Conservation (phyloP, 805 yeast species). For the Debaryomyces maramus region DNA sequence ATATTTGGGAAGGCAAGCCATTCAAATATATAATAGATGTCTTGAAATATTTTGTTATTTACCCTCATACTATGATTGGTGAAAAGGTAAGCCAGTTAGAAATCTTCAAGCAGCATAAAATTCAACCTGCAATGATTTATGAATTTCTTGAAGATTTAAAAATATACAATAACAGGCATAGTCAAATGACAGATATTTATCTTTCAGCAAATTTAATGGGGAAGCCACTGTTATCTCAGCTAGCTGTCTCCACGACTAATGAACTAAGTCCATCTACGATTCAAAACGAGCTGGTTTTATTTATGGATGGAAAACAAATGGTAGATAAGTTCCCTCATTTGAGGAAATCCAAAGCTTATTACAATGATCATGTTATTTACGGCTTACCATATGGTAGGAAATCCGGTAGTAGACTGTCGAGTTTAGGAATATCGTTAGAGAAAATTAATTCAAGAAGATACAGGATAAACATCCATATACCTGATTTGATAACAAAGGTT, state of each 20-base stretch:
- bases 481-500: constrained; percentile 39
- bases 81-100: constrained; percentile 8
- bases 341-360: constrained; percentile 20
- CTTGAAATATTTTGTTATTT: constrained; percentile 28
- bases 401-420: neutral
- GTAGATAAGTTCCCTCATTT: constrained; percentile 34
- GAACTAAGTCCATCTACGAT: constrained; percentile 15
- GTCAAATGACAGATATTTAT: constrained; percentile 26
- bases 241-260: constrained; percentile 19
- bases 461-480: constrained; percentile 39
- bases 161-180: constrained; percentile 22
- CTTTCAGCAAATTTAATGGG: constrained; percentile 30
- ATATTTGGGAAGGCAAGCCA: constrained; percentile 32
- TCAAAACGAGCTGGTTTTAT: neutral
- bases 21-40: constrained; percentile 24
- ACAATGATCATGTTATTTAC: constrained; percentile 32
- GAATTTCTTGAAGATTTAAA: constrained; percentile 18
- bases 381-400: constrained; percentile 20
- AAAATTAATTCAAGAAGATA: constrained; percentile 36
- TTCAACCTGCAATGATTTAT: constrained; percentile 11
- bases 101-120: constrained; percentile 4
- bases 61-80: constrained; percentile 29
- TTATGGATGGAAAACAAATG: constrained; percentile 1
- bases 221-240: constrained; percentile 9
- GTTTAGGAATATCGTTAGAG: constrained; percentile 37